phyloP scores from a whole-genome alignment of 2,329 filamentous ascomycete species.

The Pyricularia grisea region DNA sequence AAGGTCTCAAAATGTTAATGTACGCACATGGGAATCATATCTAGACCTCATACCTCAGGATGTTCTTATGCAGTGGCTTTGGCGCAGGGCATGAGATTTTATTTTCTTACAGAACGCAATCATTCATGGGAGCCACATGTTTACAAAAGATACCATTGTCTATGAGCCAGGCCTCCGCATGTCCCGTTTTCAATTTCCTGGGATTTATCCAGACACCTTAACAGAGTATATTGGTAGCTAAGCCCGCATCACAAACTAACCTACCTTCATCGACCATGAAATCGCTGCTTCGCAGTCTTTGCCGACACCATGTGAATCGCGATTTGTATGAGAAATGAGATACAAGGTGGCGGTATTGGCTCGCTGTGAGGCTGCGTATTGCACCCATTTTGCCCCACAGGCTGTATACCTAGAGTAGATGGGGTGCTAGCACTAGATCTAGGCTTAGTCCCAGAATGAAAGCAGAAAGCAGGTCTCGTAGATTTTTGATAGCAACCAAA shows the following conservation, averaged over 20 bases:
- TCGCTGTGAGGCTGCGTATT: no score
- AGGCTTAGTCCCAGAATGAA: not conserved
- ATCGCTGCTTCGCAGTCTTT: not conserved
- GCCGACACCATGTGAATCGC: not conserved
- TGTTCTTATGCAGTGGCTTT: not conserved
- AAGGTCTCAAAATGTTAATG: not conserved
- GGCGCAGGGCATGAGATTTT: not conserved
- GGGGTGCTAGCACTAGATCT: no score
- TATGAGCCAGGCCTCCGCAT: not conserved
- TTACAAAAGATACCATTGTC: not conserved
- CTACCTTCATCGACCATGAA: not conserved
- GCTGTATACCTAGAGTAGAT: no score
- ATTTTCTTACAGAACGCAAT: not conserved
- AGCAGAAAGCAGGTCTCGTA: not conserved
- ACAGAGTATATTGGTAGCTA: not conserved
- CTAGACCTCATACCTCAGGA: not conserved
- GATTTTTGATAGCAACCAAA: not conserved
- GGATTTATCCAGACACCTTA: not conserved
- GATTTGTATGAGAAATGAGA: not conserved
- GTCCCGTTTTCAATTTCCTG: not conserved
- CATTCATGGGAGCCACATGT: not conserved
- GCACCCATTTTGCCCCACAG: no score
- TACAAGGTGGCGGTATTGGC: not conserved
- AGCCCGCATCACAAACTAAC: not conserved
- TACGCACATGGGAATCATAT: not conserved